A percentile compares a stretch with the other conserved stretches of the same genome.
These are phyloP conservation scores for Silybum marianum DNA, from an alignment of 129 eudicot species.

Conservation along the genomic window DNA sequence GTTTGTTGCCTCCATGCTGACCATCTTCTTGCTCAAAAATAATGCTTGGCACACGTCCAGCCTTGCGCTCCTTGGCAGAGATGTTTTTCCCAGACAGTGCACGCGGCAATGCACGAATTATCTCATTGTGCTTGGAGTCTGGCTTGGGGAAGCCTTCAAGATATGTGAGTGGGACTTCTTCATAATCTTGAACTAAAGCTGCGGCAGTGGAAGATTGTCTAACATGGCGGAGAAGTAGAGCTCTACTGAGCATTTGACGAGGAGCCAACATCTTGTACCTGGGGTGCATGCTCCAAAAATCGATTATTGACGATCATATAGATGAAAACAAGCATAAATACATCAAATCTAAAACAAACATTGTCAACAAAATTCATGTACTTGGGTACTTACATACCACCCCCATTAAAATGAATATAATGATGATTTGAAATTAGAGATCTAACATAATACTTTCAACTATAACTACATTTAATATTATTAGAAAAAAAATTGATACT, in stretches of 20 bases:
- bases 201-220: conserved; percentile 54
- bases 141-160: conserved; percentile 71
- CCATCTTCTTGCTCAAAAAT: conserved; percentile 86
- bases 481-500: not conserved
- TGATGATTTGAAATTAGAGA: not conserved
- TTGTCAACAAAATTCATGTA: not conserved
- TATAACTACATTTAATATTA: not conserved
- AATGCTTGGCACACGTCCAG: conserved; percentile 76
- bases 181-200: conserved; percentile 48
- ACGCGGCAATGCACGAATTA: conserved; percentile 75
- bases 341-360: not conserved
- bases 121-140: conserved; percentile 67
- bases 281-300: not conserved
- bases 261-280: conserved; percentile 40
- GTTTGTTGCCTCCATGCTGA: conserved; percentile 80
- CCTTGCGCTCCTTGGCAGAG: conserved; percentile 67
- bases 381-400: not conserved
- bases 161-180: conserved; percentile 48
- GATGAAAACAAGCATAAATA: not conserved
- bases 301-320: not conserved
- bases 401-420: not conserved
- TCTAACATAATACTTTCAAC: not conserved
- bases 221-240: conserved; percentile 50
- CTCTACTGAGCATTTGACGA: conserved; percentile 43
- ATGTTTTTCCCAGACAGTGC: conserved; percentile 66